Evolutionary conservation across 2,329 filamentous ascomycete species (phyloP).

Genomic region (Akanthomyces dipterigenus): DNA sequence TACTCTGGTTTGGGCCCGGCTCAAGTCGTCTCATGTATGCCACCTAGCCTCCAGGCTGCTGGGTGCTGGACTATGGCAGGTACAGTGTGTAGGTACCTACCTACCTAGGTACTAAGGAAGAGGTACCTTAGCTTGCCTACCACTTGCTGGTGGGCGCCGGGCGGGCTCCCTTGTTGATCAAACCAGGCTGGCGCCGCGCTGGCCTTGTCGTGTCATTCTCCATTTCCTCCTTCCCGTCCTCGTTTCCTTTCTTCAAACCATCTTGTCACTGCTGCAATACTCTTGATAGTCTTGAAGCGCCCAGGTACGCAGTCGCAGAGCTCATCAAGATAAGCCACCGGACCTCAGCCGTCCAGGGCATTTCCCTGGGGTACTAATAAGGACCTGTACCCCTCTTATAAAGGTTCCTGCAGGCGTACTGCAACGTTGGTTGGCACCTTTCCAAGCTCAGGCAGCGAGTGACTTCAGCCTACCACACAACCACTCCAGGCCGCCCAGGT

Average conservation of each 20-base stretch:
- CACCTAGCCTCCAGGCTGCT: background rate
- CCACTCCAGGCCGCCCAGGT: background rate
- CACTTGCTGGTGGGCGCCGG: background rate
- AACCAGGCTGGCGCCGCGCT: conserved; percentile 6
- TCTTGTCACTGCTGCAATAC: background rate
- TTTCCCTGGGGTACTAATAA: background rate
- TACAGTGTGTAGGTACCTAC: too few species aligned
- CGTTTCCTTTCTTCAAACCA: background rate
- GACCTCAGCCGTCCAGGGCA: background rate
- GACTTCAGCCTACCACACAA: background rate
- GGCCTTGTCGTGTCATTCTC: background rate
- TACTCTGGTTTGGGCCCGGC: background rate
- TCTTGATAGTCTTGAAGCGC: background rate
- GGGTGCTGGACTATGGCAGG: too few species aligned
- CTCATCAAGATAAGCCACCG: background rate
- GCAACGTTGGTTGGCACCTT: background rate
- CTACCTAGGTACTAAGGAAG: too few species aligned
- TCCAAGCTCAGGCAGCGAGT: background rate
- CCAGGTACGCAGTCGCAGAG: background rate
- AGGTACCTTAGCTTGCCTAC: background rate
- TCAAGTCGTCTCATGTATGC: background rate
- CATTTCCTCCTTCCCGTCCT: background rate
- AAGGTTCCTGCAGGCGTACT: background rate
- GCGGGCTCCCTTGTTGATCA: conserved; percentile 8
- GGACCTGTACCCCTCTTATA: background rate